Evolutionary conservation across 176 grass and related monocot species (phyloP).

Genomic region (Dendrocalamus sinicus): DNA sequence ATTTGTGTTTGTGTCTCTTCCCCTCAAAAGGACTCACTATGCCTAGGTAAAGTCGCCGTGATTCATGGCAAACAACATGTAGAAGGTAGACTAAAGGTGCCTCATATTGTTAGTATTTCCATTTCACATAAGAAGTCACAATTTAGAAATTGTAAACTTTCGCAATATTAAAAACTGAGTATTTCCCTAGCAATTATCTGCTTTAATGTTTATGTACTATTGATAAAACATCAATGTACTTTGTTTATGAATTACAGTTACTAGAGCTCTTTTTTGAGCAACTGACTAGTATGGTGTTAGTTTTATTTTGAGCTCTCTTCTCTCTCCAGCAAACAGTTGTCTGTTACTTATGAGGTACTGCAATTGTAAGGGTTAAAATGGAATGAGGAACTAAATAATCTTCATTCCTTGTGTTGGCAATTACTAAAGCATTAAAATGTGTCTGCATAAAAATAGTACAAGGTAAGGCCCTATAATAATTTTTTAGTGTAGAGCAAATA

Average conservation of each 20-base stretch:
- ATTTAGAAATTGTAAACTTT: not conserved
- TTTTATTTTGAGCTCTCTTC: not conserved
- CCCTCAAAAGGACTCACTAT: not conserved
- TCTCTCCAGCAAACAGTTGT: not conserved
- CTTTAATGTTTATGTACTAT: not conserved
- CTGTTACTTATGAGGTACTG: not conserved
- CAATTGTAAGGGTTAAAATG: not conserved
- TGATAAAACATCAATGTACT: not conserved
- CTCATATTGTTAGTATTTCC: not conserved
- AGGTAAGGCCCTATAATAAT: not conserved
- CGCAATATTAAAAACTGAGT: not conserved
- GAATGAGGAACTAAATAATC: not conserved
- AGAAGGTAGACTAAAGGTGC: not conserved
- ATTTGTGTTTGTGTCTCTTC: not conserved
- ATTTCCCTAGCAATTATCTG: not conserved
- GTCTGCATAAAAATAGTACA: not conserved
- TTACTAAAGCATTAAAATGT: not conserved
- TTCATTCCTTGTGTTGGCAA: not conserved
- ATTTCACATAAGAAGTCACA: not conserved
- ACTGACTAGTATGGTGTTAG: not conserved
- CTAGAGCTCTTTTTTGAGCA: not conserved
- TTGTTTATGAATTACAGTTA: not conserved
- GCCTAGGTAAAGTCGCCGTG: not conserved
- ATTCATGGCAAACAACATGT: not conserved
- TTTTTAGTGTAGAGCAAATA: not conserved